Percentiles rank a stretch among this genome's conserved stretches.
phyloP scores from a whole-genome alignment of 2,329 filamentous ascomycete species.

The Scytalidium lignicola region DNA sequence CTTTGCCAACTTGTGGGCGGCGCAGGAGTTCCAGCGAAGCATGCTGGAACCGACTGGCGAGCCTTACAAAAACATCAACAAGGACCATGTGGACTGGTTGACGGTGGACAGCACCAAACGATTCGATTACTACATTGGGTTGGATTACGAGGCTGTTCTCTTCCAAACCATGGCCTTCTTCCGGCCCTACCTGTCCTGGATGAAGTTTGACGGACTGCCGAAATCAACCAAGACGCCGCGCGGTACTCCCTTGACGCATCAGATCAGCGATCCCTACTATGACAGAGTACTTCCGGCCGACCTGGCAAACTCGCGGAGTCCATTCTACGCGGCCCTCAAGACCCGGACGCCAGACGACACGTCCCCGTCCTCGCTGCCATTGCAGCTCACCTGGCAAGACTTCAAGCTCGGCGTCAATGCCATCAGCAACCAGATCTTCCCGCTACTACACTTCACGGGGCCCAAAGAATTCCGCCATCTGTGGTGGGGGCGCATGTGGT shows the following conservation, averaged over 20 bases:
- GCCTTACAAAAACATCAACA: slow-evolving; percentile 9
- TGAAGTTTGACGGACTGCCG: slow-evolving; percentile 23
- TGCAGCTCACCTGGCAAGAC: neutral
- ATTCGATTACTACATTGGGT: slow-evolving; percentile 29
- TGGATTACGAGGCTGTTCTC: slow-evolving; percentile 36
- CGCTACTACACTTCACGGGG: slow-evolving; percentile 35
- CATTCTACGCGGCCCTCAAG: slow-evolving; percentile 14
- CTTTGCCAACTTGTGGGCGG: slow-evolving; percentile 36
- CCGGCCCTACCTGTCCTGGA: slow-evolving; percentile 29
- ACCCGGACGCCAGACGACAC: slow-evolving; percentile 1
- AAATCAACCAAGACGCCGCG: slow-evolving; percentile 21
- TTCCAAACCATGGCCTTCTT: slow-evolving; percentile 36
- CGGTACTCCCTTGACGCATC: slow-evolving; percentile 13
- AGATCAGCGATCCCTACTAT: slow-evolving; percentile 10
- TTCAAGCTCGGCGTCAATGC: slow-evolving; percentile 32
- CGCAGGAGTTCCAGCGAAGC: slow-evolving; percentile 33
- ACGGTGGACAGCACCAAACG: neutral
- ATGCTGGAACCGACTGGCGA: slow-evolving; percentile 11
- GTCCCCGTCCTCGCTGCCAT: no score
- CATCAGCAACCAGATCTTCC: slow-evolving; percentile 32
- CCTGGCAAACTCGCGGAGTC: slow-evolving; percentile 28
- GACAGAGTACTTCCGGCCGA: slow-evolving; percentile 25
- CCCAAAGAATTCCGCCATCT: slow-evolving; percentile 28
- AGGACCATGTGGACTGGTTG: slow-evolving; percentile 2
- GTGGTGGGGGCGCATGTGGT: slow-evolving; percentile 35